Base-by-base conservation (phyloP, 169 alveolate genomes). In the Plasmodium vinckei region DNA sequence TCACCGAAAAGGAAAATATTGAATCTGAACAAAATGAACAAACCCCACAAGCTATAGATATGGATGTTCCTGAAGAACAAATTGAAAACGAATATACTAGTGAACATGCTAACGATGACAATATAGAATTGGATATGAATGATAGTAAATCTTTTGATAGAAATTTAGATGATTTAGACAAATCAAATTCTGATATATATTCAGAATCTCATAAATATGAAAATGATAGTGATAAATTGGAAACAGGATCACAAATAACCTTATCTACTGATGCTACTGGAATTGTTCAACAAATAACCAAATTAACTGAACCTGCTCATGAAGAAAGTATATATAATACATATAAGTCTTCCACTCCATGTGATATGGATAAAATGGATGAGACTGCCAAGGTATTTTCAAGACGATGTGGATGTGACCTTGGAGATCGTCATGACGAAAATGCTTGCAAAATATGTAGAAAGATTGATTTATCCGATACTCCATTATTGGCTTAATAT, bases 351-450 rank as follows among this genome's bases (percentile, higher is more conserved):
- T 61, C 89, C 12, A 89, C 94, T 13, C 95, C 95, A 7, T 92
- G 95, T 68, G 95, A 92, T 57, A 89, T 92, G 95, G 69, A 87
- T 44, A 92, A 89, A 4, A 79, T 92, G 46, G 95, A 92, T 46
- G 94, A 92, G 64, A 90, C 93, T 25, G 93, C 94, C 39, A 92
- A 87, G 84, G 90, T 89, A 42, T 77, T 92, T 53, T 89, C 94
- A 54, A 89, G 77, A 72, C 91, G 93, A 42, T 92, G 95, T 53
- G 95, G 95, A 21, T 92, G 95, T 72, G 95, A 92, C 68, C 91
- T 92, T 53, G 94, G 94, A n/a, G 93, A 87, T 7, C 92, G 86
- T n/a, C 94, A 90, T 89, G 94, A 92, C 59, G 95, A 92, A 63
- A 92, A 92, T 89, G 72, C 77, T 49, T 92, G 95, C 68, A 93